These are phyloP conservation scores for Fusarium austroafricanum DNA, from an alignment of 2,329 filamentous ascomycete species.

Conservation along the genomic window DNA sequence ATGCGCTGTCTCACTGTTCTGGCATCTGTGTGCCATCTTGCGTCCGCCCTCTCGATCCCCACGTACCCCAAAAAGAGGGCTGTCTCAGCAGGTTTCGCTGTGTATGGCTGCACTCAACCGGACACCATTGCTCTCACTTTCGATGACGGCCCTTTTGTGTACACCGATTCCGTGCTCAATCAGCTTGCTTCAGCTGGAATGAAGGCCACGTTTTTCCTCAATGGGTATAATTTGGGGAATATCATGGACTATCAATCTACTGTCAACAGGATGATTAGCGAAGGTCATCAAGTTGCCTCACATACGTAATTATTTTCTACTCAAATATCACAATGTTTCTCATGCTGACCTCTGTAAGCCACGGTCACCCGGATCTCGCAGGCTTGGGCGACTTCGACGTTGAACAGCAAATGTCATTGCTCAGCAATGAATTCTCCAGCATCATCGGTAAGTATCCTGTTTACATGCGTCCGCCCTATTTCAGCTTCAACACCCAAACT, in stretches of 20 bases:
- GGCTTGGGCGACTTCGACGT: conserved; percentile 1
- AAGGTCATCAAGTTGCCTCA: conserved; percentile 22
- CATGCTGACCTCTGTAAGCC: neutral
- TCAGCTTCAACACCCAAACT: conserved; percentile 19
- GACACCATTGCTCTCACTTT: conserved; percentile 24
- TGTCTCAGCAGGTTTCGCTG: neutral
- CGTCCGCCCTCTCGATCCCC: neutral
- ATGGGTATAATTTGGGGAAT: conserved; percentile 10
- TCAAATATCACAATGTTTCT: rapidly evolving
- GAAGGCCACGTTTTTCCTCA: conserved; percentile 16
- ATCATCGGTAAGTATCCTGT: conserved; percentile 26
- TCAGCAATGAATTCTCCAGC: neutral
- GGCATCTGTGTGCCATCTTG: neutral
- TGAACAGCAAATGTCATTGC: conserved; percentile 20
- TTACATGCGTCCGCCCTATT: conserved; percentile 28
- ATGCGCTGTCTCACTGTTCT: conserved; percentile 3
- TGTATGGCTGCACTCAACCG: conserved; percentile 18
- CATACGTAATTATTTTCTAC: neutral
- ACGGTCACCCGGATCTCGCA: conserved; percentile 16
- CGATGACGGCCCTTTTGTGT: conserved; percentile 16
- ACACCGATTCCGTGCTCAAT: conserved; percentile 23
- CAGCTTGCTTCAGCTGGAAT: conserved; percentile 21
- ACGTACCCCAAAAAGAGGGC: neutral
- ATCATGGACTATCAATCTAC: conserved; percentile 20
- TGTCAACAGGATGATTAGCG: conserved; percentile 7